Evolutionary conservation across 2,329 filamentous ascomycete genomes (phyloP).

Genomic region (Hypoxylon sp.): DNA sequence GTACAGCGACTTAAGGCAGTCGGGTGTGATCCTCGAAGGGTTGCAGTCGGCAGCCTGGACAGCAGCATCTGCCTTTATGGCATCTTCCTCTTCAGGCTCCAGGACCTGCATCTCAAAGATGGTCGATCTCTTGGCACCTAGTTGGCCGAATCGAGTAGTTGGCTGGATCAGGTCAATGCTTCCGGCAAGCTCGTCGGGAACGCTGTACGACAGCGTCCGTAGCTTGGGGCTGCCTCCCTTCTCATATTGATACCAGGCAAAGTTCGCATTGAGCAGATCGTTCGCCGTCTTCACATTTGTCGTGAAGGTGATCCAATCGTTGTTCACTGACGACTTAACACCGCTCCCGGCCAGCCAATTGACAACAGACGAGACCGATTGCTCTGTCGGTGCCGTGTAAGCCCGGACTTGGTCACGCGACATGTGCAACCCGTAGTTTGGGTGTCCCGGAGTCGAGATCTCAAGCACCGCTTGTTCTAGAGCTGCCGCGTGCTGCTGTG

Average conservation of each 20-base stretch:
- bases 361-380: conserved; percentile 59
- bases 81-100: conserved; percentile 43
- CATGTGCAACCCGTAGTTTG: conserved; percentile 65
- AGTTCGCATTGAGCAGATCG: conserved; percentile 63
- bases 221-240: conserved; percentile 59
- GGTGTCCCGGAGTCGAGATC: conserved; percentile 64
- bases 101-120: conserved; percentile 52
- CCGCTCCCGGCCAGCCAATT: conserved; percentile 63
- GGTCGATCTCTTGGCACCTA: conserved; percentile 54
- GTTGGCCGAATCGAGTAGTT: conserved; percentile 65
- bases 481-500: conserved; percentile 49
- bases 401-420: conserved; percentile 64
- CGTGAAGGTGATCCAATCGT: conserved; percentile 60
- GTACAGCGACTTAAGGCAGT: conserved; percentile 63
- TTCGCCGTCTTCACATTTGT: conserved; percentile 60
- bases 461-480: conserved; percentile 64
- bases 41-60: conserved; percentile 56
- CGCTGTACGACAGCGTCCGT: conserved; percentile 55
- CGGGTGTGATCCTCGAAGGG: conserved; percentile 58
- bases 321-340: conserved; percentile 56
- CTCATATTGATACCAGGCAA: conserved; percentile 61
- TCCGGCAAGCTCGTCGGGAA: conserved; percentile 56
- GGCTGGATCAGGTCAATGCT: conserved; percentile 66
- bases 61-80: conserved; percentile 34
- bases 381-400: conserved; percentile 62